Evolutionary conservation across 139 green algal genomes (phyloP).

Genomic region (Yamagishiella unicocca): DNA sequence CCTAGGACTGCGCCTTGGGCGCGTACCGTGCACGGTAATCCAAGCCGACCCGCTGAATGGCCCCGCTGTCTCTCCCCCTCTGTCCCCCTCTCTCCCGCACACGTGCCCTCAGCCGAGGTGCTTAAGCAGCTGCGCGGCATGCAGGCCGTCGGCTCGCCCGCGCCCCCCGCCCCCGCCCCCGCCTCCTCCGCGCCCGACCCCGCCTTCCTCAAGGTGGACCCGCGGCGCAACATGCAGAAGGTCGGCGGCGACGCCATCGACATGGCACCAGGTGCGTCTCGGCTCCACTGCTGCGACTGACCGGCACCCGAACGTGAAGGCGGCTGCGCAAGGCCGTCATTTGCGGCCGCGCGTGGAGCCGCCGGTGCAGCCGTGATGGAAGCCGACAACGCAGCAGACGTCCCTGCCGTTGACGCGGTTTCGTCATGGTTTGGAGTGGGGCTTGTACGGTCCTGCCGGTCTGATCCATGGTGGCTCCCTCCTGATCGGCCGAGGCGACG

Average conservation of each 20-base stretch:
- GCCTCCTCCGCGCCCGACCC: neutral
- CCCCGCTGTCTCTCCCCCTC: neutral
- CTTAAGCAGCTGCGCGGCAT: conserved; percentile 40
- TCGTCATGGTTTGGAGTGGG: too few relatives aligned
- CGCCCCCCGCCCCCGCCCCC: conserved; percentile 13
- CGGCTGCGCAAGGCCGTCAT: neutral
- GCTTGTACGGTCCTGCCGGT: too few relatives aligned
- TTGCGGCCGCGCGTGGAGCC: neutral
- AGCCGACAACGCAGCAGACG: too few relatives aligned
- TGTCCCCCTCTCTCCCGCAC: neutral
- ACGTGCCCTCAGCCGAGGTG: conserved; percentile 7
- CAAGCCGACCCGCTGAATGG: too few relatives aligned
- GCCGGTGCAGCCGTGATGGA: too few relatives aligned
- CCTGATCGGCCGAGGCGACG: too few relatives aligned
- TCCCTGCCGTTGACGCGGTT: too few relatives aligned
- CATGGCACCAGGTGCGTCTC: conserved; percentile 10
- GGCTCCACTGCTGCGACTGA: too few relatives aligned
- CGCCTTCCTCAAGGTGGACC: conserved; percentile 34
- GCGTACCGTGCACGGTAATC: too few relatives aligned
- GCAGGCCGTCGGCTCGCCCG: neutral
- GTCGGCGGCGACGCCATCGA: neutral
- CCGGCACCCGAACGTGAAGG: too few relatives aligned
- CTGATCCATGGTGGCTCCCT: too few relatives aligned
- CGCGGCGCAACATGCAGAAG: conserved; percentile 14
- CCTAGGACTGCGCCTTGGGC: too few relatives aligned